Conservation (phyloP, 2,329 filamentous ascomycete species). For the Stylonectria norvegica region DNA sequence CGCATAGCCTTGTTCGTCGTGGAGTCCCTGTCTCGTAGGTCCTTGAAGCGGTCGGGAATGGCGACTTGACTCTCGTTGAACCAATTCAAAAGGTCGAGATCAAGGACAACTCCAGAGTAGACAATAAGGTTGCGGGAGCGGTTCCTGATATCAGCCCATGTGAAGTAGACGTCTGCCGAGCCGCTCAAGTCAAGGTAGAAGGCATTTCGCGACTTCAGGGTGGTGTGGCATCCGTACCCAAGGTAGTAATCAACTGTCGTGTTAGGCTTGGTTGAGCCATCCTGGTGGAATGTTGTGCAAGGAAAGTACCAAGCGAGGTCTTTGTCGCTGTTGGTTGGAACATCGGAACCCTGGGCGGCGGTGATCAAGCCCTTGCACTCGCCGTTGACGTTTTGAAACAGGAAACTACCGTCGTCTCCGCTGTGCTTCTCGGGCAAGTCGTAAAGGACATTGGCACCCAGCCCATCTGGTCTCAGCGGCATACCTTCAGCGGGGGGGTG, state of each 20-base stretch:
- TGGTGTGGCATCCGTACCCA: conserved; percentile 89
- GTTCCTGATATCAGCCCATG: conserved; percentile 92
- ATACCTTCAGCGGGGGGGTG: conserved; percentile 83
- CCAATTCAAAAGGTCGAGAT: conserved; percentile 84
- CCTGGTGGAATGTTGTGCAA: conserved; percentile 87
- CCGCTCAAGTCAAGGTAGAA: conserved; percentile 70
- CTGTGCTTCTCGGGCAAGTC: conserved; percentile 78
- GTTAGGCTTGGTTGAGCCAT: conserved; percentile 79
- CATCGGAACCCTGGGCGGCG: conserved; percentile 63
- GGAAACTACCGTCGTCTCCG: conserved; percentile 90
- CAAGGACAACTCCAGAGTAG: conserved; percentile 90
- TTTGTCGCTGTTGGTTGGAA: conserved; percentile 70
- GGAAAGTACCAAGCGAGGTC: conserved; percentile 96
- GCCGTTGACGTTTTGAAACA: conserved; percentile 98
- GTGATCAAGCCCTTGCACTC: conserved; percentile 91
- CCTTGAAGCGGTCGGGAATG: conserved; percentile 73
- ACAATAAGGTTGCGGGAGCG: conserved; percentile 84
- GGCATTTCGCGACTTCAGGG: conserved; percentile 58
- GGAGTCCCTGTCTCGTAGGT: conserved; percentile 67
- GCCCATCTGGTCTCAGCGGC: conserved; percentile 46
- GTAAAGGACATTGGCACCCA: conserved; percentile 75
- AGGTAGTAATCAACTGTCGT: conserved; percentile 69
- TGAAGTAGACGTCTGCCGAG: conserved; percentile 89
- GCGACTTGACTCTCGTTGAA: conserved; percentile 79
- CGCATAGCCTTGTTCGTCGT: conserved; percentile 60